A percentile compares a stretch with the other conserved stretches of the same genome.
Conservation (phyloP, 306 rosid genomes). For the Cicer chorassanicum region DNA sequence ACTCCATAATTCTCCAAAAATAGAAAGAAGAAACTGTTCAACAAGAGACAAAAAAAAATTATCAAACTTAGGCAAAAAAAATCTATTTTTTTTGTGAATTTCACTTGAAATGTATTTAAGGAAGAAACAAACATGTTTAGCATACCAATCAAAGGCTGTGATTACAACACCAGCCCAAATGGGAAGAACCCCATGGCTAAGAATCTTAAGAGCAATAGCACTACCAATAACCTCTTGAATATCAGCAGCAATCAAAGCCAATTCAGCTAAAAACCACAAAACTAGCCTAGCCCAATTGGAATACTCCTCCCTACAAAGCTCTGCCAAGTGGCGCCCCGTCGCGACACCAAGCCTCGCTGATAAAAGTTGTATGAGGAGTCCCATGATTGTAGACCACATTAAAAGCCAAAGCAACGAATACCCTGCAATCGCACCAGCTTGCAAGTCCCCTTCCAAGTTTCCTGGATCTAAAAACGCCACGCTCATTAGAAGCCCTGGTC, state of each 20-base stretch:
- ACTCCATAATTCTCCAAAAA: constrained; percentile 61
- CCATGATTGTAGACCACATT: constrained; percentile 77
- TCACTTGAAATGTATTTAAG: too few species aligned
- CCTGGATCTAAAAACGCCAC: constrained; percentile 83
- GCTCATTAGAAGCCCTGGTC: constrained; percentile 79
- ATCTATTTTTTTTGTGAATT: too few species aligned
- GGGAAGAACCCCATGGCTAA: constrained; percentile 70
- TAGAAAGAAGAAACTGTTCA: constrained; percentile 55
- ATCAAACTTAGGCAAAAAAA: background rate
- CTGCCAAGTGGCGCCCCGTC: constrained; percentile 75
- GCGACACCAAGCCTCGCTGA: constrained; percentile 78
- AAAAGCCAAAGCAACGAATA: constrained; percentile 73
- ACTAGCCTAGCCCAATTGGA: constrained; percentile 63
- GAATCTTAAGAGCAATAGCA: constrained; percentile 78
- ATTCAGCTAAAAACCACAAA: constrained; percentile 68
- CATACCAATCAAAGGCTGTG: constrained; percentile 74
- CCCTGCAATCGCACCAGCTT: constrained; percentile 70
- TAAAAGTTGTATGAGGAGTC: constrained; percentile 63
- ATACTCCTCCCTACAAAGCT: constrained; percentile 77
- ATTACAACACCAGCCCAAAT: constrained; percentile 81
- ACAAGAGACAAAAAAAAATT: constrained; percentile 20
- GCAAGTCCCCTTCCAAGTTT: constrained; percentile 73
- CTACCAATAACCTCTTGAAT: constrained; percentile 86
- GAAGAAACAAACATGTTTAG: background rate
- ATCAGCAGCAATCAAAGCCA: constrained; percentile 79